Conservation (phyloP, 805 yeast species). For the Schizosaccharomyces cryophilus region DNA sequence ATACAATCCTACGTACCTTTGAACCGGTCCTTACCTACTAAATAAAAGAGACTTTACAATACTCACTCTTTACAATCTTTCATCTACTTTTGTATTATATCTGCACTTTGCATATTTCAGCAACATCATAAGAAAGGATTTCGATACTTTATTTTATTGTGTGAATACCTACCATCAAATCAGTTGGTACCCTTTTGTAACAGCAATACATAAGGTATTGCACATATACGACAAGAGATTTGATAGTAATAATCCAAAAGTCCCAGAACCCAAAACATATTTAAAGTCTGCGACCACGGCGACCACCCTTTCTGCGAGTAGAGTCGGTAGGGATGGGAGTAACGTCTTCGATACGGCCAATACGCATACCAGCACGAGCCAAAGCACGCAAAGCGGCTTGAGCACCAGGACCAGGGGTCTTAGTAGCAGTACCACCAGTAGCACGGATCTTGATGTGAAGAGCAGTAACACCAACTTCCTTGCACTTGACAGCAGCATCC, state of each 20-base stretch:
- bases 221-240: not conserved
- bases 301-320: conserved; percentile 99
- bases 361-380: conserved; percentile 98
- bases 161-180: no score
- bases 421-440: conserved; percentile 99
- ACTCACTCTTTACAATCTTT: no score
- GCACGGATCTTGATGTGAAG: conserved; percentile 99
- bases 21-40: no score
- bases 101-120: not conserved
- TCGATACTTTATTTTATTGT: no score
- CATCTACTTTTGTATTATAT: not conserved
- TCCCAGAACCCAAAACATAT: not conserved
- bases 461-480: conserved; percentile 99
- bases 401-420: conserved; percentile 92
- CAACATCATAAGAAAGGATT: not conserved
- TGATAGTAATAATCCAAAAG: not conserved
- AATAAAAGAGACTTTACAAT: no score
- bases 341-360: conserved; percentile 99
- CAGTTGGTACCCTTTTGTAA: not conserved
- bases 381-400: conserved; percentile 91
- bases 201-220: not conserved
- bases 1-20: no score
- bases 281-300: conserved; percentile 99
- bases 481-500: conserved; percentile 96
- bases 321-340: conserved; percentile 99